phyloP scores from a whole-genome alignment of 2,329 filamentous ascomycete species.

The Beauveria brongniartii region DNA sequence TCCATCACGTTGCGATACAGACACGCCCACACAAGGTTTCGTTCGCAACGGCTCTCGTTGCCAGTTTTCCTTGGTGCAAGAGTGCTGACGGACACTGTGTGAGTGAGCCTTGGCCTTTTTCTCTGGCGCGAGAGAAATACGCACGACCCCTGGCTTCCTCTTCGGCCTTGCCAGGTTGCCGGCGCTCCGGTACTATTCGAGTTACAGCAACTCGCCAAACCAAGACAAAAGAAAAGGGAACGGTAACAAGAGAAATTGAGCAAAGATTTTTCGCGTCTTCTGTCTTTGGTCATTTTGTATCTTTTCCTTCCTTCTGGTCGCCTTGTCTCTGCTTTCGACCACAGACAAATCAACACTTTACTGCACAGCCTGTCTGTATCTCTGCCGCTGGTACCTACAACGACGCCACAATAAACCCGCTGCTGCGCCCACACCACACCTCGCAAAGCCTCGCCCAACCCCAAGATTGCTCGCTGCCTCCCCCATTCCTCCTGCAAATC shows the following conservation, averaged over 20 bases:
- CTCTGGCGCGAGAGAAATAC: too few species aligned
- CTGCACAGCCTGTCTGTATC: too few species aligned
- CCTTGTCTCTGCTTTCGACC: not conserved
- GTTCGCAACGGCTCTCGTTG: not conserved
- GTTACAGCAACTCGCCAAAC: not conserved
- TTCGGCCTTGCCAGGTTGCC: too few species aligned
- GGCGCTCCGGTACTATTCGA: not conserved
- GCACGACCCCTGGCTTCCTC: too few species aligned
- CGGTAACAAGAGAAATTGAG: not conserved
- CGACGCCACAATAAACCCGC: not conserved
- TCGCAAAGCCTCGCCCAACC: slow-evolving; percentile 1
- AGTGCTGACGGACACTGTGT: too few species aligned
- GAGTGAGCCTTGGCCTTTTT: too few species aligned
- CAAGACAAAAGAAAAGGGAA: not conserved
- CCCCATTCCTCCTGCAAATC: slow-evolving; percentile 10
- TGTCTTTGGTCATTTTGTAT: too few species aligned
- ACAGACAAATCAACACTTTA: too few species aligned
- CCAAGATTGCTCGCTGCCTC: not conserved
- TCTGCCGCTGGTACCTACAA: too few species aligned
- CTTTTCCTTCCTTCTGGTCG: too few species aligned
- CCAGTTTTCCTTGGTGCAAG: not conserved
- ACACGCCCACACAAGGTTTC: not conserved
- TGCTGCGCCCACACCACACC: not conserved
- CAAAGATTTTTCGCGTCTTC: too few species aligned
- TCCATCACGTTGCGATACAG: not conserved